Percentiles rank a stretch among this genome's conserved stretches.
Evolutionary conservation across 805 yeast genomes (phyloP).

Genomic region (Ogataea haglerorum): DNA sequence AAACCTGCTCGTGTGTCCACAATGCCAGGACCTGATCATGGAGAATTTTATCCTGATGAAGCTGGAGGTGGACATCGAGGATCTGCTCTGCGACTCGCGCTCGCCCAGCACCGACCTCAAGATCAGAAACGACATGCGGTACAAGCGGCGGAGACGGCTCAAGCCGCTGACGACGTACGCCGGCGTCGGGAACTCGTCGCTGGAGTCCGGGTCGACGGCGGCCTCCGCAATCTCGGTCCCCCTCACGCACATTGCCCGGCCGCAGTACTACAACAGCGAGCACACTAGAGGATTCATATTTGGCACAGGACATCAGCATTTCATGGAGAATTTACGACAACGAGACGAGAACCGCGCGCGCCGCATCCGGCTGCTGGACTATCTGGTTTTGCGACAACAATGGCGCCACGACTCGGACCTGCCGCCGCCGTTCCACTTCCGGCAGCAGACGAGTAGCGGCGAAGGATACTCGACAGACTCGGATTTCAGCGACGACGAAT

Average conservation of each 20-base stretch:
- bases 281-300: slow-evolving; percentile 19
- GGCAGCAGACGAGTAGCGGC: slow-evolving; percentile 7
- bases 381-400: slow-evolving; percentile 22
- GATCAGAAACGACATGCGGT: slow-evolving; percentile 29
- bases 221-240: neutral
- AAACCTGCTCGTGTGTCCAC: slow-evolving; percentile 30
- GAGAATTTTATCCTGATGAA: slow-evolving; percentile 31
- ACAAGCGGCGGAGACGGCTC: slow-evolving; percentile 30
- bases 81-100: slow-evolving; percentile 19
- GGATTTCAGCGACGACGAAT: slow-evolving; percentile 18
- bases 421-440: slow-evolving; percentile 14
- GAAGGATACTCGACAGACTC: slow-evolving; percentile 19
- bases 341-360: slow-evolving; percentile 20
- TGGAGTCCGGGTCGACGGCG: slow-evolving; percentile 2
- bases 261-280: slow-evolving; percentile 16
- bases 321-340: slow-evolving; percentile 15
- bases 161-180: slow-evolving; percentile 14
- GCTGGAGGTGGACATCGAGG: slow-evolving; percentile 30
- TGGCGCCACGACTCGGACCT: slow-evolving; percentile 17
- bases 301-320: slow-evolving; percentile 17
- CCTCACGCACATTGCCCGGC: slow-evolving; percentile 3
- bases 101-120: slow-evolving; percentile 14
- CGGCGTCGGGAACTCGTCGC: slow-evolving; percentile 2
- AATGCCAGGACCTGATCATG: slow-evolving; percentile 28
- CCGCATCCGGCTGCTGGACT: slow-evolving; percentile 20